These are phyloP conservation scores for Aquilaria agallochum DNA, from an alignment of 441 rosid species.

Conservation along the genomic window DNA sequence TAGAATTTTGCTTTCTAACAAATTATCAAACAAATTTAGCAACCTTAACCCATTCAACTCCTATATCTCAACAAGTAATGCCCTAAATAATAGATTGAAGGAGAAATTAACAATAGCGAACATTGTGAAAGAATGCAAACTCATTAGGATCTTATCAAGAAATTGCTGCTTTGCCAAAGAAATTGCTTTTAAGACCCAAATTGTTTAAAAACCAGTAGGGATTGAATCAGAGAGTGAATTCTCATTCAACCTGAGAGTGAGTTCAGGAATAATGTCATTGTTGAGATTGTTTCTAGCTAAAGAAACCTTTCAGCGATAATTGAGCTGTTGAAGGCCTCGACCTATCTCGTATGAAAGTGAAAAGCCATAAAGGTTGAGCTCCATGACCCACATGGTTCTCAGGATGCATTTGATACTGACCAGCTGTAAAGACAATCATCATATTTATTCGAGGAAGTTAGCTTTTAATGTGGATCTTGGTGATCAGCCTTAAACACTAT, in stretches of 20 bases:
- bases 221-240: slow-evolving; percentile 49
- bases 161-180: slow-evolving; percentile 51
- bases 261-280: slow-evolving; percentile 50
- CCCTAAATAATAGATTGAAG: slow-evolving; percentile 46
- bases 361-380: slow-evolving; percentile 52
- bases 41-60: slow-evolving; percentile 49
- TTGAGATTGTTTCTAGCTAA: slow-evolving; percentile 74
- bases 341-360: slow-evolving; percentile 64
- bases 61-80: slow-evolving; percentile 52
- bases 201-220: slow-evolving; percentile 53
- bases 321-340: slow-evolving; percentile 61
- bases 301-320: slow-evolving; percentile 65
- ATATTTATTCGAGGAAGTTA: slow-evolving; percentile 63
- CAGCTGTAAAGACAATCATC: slow-evolving; percentile 57
- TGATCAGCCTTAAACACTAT: slow-evolving; percentile 70
- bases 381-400: slow-evolving; percentile 56
- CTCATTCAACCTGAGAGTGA: slow-evolving; percentile 53
- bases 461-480: slow-evolving; percentile 56
- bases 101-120: slow-evolving; percentile 54
- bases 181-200: slow-evolving; percentile 60
- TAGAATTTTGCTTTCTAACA: slow-evolving; percentile 48
- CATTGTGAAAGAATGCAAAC: slow-evolving; percentile 49
- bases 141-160: slow-evolving; percentile 52
- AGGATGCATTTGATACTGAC: slow-evolving; percentile 57
- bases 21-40: slow-evolving; percentile 58